Evolutionary conservation across 305 asterid species (phyloP), one percentile per base, ranked within the genome.

Genomic region (Galium porrigens): DNA sequence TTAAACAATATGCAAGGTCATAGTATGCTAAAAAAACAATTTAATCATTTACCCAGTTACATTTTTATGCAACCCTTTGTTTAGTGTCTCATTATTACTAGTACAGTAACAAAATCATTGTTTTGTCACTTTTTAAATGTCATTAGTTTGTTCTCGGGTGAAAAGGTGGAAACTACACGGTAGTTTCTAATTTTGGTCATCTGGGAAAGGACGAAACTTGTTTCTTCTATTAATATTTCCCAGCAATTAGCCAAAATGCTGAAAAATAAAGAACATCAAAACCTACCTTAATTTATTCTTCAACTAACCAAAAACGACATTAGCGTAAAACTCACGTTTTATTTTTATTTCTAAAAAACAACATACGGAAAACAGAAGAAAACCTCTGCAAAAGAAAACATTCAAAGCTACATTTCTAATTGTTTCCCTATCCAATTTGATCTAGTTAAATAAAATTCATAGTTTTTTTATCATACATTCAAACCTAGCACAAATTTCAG

Each of bases 291-390:
- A 22, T 15, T 57, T 51, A 9, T 33, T 5, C 48, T 8, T 12
- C 49, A 4, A 51, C 25, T 3, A 20, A 66, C 60, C 65, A 7
- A 7, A 63, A 68, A 66, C 54, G 74, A 74, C 69, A 22, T 66
- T 62, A 66, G 51, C 72, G 58, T 63, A 67, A 64, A 58, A 3
- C 27, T 25, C 44, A 66, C 64, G 65, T 46, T 29, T 68, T 29
- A 12, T 55, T 1, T 41, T 41, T 1, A 1, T 9, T 41, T 41
- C 3, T 9, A 9, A 9, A 41, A 41, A 41, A 41, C 48, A 9
- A 41, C 15, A 41, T 41, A 2, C 48, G 18, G 51, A 25, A 51
- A 39, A 51, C 10, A 52, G 1, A 11, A 25, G 48, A 33, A 51
- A 65, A 52, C 51, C 66, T 49, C 63, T 30, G 41, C 58, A 41